Evolutionary conservation across 371 early-diverging fungal genomes (phyloP), one percentile per base, ranked within the genome.

Genomic region (Dinochytrium kinnereticum): DNA sequence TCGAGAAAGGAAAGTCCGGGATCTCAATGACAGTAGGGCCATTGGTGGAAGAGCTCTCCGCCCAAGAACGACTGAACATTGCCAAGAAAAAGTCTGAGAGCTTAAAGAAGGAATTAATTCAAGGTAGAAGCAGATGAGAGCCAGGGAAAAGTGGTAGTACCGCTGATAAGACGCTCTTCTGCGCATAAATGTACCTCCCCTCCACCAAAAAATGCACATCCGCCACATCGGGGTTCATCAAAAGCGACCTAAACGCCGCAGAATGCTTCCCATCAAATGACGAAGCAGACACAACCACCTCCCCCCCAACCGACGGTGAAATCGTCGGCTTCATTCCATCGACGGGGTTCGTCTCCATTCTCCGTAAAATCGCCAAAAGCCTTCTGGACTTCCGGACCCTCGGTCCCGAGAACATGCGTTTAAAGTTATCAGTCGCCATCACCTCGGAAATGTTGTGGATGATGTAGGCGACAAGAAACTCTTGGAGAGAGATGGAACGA

Each of bases 121-220:
- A 53, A 26, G 7, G 19, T 44, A 44, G 19, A 44, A 44, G 7
- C 44, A 44, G 7, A n/a, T 44, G 19, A 44, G 19, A 44, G 19
- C 44, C 7, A 44, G 19, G 44, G 13, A n/a, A 53, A 53, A 26
- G 26, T 15, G 13, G 26, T 53, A n/a, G n/a, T 53, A 53, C 55
- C 24, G 34, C 38, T 10, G 72, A 66, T 19, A 79, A 55, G 19
- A 76, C 57, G 67, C 74, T 70, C 50, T 79, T 79, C 69, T 79
- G 80, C 3, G 71, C 80, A 34, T 69, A 76, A 7, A 79, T 70
- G 3, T 24, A 26, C 34, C 59, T 28, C 44, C 80, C 80, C 36
- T 79, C 80, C 2, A 79, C 74, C 2, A 70, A 21, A 55, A 79
- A 79, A n/a, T 73, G 72, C n/a, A 79, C 80, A 50, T 79, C 80